phyloP scores from a whole-genome alignment of 495 filamentous ascomycete genomes.

The Xylaria bambusicola region DNA sequence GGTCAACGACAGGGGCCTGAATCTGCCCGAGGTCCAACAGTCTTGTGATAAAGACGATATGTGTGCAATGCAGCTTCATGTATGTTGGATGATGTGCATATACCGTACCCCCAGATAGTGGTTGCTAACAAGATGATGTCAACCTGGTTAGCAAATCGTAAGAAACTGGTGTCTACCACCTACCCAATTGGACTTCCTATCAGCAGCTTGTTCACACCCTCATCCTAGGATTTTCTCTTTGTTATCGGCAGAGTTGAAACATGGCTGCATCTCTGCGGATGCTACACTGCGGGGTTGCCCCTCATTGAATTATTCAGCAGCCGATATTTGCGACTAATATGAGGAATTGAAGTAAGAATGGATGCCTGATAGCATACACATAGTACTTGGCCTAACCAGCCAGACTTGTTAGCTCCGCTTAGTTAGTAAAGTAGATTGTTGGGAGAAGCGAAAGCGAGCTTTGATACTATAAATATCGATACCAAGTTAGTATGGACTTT shows the following conservation, averaged over 20 bases:
- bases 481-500: too few relatives aligned
- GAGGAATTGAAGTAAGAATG: too few relatives aligned
- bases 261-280: background rate
- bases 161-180: constrained; percentile 2
- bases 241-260: constrained; percentile 8
- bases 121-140: background rate
- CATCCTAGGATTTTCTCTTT: background rate
- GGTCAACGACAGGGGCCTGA: background rate
- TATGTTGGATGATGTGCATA: constrained; percentile 14
- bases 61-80: constrained; percentile 2
- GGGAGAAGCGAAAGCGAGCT: too few relatives aligned
- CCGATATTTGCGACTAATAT: constrained; percentile 16
- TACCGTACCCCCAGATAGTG: too few relatives aligned
- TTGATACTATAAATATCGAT: too few relatives aligned
- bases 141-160: background rate
- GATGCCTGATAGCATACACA: too few relatives aligned
- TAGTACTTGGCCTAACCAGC: too few relatives aligned
- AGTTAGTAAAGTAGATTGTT: too few relatives aligned
- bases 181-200: constrained; percentile 1
- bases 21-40: background rate
- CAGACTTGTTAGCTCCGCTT: too few relatives aligned
- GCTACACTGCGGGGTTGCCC: background rate
- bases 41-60: constrained; percentile 12
- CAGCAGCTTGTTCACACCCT: background rate
- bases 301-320: background rate